Base-by-base conservation (phyloP, 2,329 filamentous ascomycete genomes). In the Beauveria rudraprayagi region DNA sequence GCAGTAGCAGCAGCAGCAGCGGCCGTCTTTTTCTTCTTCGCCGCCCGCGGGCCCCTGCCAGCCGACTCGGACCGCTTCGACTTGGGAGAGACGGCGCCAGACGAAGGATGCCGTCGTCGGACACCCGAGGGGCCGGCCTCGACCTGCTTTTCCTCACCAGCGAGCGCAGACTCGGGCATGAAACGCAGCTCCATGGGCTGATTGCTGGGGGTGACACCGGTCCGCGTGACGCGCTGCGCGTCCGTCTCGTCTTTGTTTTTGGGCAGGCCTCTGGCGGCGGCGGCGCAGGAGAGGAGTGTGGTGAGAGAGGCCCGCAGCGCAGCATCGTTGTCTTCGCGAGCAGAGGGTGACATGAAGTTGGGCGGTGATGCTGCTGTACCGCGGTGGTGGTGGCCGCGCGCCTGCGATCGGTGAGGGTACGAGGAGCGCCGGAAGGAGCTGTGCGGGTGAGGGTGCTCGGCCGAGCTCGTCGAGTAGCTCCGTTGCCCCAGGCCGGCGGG, bases 221-320 rank as follows among this genome's bases (percentile, higher is more conserved):
- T 66, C 52, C 73, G 73, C 10, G 70, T 66, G 14, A 66, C 62
- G 16, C 70, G 65, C 55, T 72, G 68, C 14, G 71, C 68, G 59
- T 78, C 77, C 14, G 70, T 70, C 60, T 80, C 78, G 55, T 80
- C 77, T 54, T 78, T 78, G 17, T 78, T 76, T 70, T 94, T 96
- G 1, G 88, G 85, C 17, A 94, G 78, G 4, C 89, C 89, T 48
- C 94, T 84, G 1, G 93, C 94, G 0, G 93, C 94, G 3, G 92
- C 92, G 0, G 92, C 93, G 69, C 91, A 96, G n/a, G 93, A 97
- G 14, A 99, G 83, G 14, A 99, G 82, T 0, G 94, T 97, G 1
- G 92, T 96, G n/a, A 99, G 81, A 54, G 91, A 96, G 22, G 94
- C 92, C 40, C 94, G 87, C 11, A 99, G 81, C 2, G 92, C 94